These are phyloP conservation scores for Fusarium newnesense DNA, from an alignment of 2,329 filamentous ascomycete species.

Conservation along the genomic window DNA sequence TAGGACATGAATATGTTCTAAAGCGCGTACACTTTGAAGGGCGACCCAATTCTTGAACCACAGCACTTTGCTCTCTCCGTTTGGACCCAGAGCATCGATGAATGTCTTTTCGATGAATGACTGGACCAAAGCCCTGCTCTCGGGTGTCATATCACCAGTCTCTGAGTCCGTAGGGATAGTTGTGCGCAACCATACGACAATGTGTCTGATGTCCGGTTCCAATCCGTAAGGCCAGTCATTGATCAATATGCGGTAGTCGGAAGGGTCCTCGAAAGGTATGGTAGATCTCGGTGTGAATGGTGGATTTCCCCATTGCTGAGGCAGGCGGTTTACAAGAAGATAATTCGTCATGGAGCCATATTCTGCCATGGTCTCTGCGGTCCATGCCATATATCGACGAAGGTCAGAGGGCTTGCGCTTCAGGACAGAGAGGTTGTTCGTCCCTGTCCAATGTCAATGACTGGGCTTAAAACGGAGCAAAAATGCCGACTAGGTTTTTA, in stretches of 20 bases:
- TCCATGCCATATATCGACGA: slow-evolving; percentile 82
- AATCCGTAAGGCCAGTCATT: slow-evolving; percentile 97
- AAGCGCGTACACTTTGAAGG: slow-evolving; percentile 84
- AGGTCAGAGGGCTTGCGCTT: slow-evolving; percentile 85
- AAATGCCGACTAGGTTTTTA: neutral
- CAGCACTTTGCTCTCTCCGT: slow-evolving; percentile 64
- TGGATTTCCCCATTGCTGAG: slow-evolving; percentile 70
- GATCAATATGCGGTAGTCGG: slow-evolving; percentile 75
- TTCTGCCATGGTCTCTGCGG: slow-evolving; percentile 71
- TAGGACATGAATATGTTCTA: slow-evolving; percentile 90
- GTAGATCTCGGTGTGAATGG: slow-evolving; percentile 64
- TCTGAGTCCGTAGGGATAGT: slow-evolving; percentile 75
- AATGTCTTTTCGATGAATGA: slow-evolving; percentile 79
- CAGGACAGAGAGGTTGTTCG: slow-evolving; percentile 76
- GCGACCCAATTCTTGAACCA: slow-evolving; percentile 98
- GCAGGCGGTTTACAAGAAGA: slow-evolving; percentile 77
- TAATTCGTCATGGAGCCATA: slow-evolving; percentile 86
- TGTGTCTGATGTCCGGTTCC: slow-evolving; percentile 72
- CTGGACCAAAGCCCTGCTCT: slow-evolving; percentile 71
- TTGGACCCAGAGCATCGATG: slow-evolving; percentile 62
- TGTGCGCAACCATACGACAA: slow-evolving; percentile 93
- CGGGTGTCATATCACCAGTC: slow-evolving; percentile 77
- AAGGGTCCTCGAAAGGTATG: slow-evolving; percentile 62
- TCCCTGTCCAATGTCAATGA: slow-evolving; percentile 49
- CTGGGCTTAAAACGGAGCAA: neutral